Evolutionary conservation across 2,329 filamentous ascomycete genomes (phyloP).

Genomic region (Tolypocladium cylindrosporum): DNA sequence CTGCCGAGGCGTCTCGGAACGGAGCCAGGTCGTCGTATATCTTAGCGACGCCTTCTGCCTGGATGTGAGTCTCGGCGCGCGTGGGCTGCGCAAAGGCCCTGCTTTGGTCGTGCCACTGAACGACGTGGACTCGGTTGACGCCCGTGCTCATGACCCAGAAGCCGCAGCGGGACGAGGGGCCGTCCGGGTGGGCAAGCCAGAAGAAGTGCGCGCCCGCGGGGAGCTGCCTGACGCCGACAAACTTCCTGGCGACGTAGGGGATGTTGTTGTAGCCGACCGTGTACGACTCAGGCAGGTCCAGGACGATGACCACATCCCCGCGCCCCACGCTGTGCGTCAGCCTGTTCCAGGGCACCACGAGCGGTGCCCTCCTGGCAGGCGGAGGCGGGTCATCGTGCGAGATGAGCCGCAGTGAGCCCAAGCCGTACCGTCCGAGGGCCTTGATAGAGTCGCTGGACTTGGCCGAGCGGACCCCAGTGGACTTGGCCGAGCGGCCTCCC

Average conservation of each 20-base stretch:
- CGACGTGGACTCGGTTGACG: conserved; percentile 28
- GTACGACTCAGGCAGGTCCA: conserved; percentile 39
- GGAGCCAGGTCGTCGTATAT: conserved; percentile 32
- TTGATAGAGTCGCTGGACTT: conserved; percentile 27
- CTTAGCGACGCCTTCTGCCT: conserved; percentile 28
- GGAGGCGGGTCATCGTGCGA: conserved; percentile 14
- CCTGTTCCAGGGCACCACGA: conserved; percentile 4
- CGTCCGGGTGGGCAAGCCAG: conserved; percentile 42
- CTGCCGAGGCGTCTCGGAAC: conserved; percentile 27
- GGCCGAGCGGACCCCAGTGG: conserved; percentile 14
- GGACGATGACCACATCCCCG: conserved; percentile 42
- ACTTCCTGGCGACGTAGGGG: conserved; percentile 35
- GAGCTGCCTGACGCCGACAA: conserved; percentile 44
- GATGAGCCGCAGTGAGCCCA: conserved; percentile 32
- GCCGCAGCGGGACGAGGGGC: conserved; percentile 40
- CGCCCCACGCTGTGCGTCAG: conserved; percentile 21
- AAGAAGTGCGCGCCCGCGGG: conserved; percentile 48
- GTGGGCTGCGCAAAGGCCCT: conserved; percentile 43
- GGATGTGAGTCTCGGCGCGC: conserved; percentile 33
- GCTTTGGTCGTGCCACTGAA: conserved; percentile 46
- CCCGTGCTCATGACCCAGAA: conserved; percentile 43
- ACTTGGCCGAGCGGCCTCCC: conserved; percentile 16
- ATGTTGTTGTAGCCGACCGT: conserved; percentile 44
- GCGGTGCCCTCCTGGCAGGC: conserved; percentile 7
- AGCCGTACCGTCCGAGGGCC: conserved; percentile 28